Conservation (phyloP, 2,329 filamentous ascomycete species). For the Xylariomycetidae sp. region DNA sequence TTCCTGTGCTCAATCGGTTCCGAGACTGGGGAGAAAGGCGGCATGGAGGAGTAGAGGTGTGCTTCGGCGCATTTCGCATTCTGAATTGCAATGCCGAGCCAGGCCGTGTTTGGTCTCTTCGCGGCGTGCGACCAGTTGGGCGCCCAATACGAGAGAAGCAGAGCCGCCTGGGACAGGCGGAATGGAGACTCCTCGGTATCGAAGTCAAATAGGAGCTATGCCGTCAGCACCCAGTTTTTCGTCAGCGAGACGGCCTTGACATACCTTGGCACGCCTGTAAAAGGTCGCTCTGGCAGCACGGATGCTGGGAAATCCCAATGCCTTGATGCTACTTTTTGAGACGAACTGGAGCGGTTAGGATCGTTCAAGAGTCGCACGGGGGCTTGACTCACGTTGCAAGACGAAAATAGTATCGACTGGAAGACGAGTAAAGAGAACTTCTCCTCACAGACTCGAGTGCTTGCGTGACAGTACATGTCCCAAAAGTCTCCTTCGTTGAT, state of each 20-base stretch:
- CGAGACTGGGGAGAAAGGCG: conserved; percentile 20
- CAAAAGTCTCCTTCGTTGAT: conserved; percentile 43
- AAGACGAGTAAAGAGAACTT: conserved; percentile 38
- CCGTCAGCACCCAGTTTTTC: conserved; percentile 2
- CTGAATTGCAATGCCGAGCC: conserved; percentile 44
- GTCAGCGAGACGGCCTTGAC: conserved; percentile 1
- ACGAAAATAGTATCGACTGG: conserved; percentile 39
- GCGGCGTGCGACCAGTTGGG: conserved; percentile 34
- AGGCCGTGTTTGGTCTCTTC: conserved; percentile 38
- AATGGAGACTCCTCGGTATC: conserved; percentile 37
- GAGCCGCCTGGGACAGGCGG: conserved; percentile 33
- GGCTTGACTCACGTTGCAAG: conserved; percentile 29
- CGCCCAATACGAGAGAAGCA: conserved; percentile 32
- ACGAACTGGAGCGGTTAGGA: conserved; percentile 26
- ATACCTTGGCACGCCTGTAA: conserved; percentile 37
- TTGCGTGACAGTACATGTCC: conserved; percentile 33
- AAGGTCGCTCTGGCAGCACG: conserved; percentile 37
- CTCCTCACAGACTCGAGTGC: conserved; percentile 14
- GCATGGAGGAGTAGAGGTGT: conserved; percentile 34
- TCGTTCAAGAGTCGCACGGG: background rate
- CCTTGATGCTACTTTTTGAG: conserved; percentile 32
- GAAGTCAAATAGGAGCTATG: conserved; percentile 37
- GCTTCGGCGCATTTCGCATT: conserved; percentile 41
- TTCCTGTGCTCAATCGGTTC: conserved; percentile 30
- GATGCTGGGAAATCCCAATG: conserved; percentile 36